phyloP scores from a whole-genome alignment of 2,329 filamentous ascomycete genomes.

The Stagonosporopsis rhizophila region DNA sequence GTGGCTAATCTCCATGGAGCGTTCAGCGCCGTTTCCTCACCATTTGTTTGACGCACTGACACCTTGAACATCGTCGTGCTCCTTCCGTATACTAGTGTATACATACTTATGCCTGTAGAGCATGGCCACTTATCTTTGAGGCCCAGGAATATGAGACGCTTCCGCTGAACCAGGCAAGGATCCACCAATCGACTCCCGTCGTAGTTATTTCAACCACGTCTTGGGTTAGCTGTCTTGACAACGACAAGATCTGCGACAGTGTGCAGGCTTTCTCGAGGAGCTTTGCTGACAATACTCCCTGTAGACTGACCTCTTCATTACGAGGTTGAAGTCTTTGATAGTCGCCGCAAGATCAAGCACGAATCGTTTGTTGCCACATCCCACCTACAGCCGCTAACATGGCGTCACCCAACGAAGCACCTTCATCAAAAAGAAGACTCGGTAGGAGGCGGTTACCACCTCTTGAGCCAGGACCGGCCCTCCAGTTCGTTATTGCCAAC shows the following conservation, averaged over 20 bases:
- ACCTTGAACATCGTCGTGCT: constrained; percentile 4
- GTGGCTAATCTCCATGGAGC: constrained; percentile 10
- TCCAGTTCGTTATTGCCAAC: constrained; percentile 45
- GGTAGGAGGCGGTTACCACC: constrained; percentile 43
- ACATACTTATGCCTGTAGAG: background rate
- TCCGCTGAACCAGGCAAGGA: constrained; percentile 1
- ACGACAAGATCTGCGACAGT: background rate
- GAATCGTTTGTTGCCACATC: background rate
- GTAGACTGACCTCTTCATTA: background rate
- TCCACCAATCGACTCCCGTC: background rate
- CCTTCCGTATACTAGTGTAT: background rate
- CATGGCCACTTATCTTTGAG: background rate
- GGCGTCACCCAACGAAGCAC: constrained; percentile 31
- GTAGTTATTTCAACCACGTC: background rate
- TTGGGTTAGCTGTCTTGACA: background rate
- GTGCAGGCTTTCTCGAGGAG: background rate
- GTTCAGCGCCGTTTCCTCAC: constrained; percentile 7
- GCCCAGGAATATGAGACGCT: background rate
- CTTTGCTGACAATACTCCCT: background rate
- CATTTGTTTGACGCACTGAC: background rate
- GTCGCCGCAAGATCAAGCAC: background rate
- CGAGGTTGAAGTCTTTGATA: background rate
- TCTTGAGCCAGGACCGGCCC: constrained; percentile 39
- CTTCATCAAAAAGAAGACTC: constrained; percentile 33
- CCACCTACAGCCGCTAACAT: constrained; percentile 16